phyloP scores from a whole-genome alignment of 345 rosid genomes.

The Acer yangbiense region DNA sequence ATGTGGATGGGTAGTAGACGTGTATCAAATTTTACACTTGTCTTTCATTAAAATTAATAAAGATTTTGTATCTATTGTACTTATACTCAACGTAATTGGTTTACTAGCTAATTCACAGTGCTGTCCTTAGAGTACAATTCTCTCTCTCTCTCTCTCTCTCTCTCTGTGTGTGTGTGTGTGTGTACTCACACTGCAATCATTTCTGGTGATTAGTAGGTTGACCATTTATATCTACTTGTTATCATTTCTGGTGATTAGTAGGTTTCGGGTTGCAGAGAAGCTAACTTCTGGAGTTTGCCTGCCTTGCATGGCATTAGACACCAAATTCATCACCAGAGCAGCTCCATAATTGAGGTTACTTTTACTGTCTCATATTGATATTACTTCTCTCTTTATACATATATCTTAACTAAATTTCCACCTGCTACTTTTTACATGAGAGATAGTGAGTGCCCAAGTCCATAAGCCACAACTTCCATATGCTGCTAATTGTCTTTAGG shows the following conservation, averaged over 20 bases:
- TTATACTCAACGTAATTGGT: not conserved
- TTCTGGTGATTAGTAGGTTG: slow-evolving; percentile 53
- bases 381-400: not conserved
- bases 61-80: not conserved
- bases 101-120: not conserved
- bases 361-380: not conserved
- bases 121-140: not conserved
- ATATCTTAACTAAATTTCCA: not conserved
- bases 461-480: not conserved
- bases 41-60: not conserved
- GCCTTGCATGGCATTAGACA: slow-evolving; percentile 39
- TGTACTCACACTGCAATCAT: not conserved
- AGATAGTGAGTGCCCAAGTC: not conserved
- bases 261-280: slow-evolving; percentile 63
- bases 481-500: not conserved
- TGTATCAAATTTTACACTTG: not conserved
- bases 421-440: not conserved
- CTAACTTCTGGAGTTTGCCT: slow-evolving; percentile 46
- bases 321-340: slow-evolving; percentile 66
- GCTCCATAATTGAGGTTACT: slow-evolving; percentile 68
- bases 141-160: not conserved
- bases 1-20: not conserved
- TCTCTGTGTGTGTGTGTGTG: not conserved
- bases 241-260: slow-evolving; percentile 57
- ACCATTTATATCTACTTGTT: slow-evolving; percentile 26